Percentiles rank a stretch among this genome's conserved stretches.
These are phyloP conservation scores for Blepharisma japonicum DNA, from an alignment of 73 alveolate species.

Conservation along the genomic window DNA sequence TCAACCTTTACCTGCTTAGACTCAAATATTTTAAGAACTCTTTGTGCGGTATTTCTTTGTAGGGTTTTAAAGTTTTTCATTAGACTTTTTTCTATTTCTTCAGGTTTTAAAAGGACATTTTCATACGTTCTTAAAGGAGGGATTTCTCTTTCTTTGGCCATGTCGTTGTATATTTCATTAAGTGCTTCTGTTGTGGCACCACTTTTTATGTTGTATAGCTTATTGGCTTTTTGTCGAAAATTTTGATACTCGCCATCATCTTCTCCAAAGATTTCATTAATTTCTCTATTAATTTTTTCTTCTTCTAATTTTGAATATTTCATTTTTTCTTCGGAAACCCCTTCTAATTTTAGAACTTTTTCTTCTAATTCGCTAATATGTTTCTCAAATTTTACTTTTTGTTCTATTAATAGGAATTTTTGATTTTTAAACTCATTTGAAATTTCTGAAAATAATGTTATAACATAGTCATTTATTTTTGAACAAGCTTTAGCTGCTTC, in stretches of 20 bases:
- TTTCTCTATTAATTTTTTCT: constrained; percentile 2
- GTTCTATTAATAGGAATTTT: too few relatives aligned
- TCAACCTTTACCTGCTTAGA: not conserved
- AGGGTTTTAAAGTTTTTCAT: not conserved
- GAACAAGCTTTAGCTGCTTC: too few relatives aligned
- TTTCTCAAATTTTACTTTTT: too few relatives aligned
- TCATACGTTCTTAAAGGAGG: not conserved
- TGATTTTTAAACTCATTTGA: too few relatives aligned
- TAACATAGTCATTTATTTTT: too few relatives aligned
- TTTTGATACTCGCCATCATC: not conserved
- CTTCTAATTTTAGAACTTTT: too few relatives aligned
- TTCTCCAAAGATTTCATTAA: constrained; percentile 15
- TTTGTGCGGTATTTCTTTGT: constrained; percentile 7
- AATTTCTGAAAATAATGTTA: too few relatives aligned
- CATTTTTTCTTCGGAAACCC: too few relatives aligned
- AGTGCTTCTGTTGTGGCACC: not conserved
- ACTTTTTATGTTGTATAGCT: not conserved
- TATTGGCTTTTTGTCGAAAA: not conserved
- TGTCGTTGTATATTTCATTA: not conserved
- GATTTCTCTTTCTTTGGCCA: constrained; percentile 1
- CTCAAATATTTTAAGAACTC: not conserved
- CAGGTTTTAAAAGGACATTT: not conserved
- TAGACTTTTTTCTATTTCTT: not conserved
- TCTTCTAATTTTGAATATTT: not conserved
- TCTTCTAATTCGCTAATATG: too few relatives aligned